phyloP scores from a whole-genome alignment of 2,329 filamentous ascomycete species.

The Colletotrichum paranaense region DNA sequence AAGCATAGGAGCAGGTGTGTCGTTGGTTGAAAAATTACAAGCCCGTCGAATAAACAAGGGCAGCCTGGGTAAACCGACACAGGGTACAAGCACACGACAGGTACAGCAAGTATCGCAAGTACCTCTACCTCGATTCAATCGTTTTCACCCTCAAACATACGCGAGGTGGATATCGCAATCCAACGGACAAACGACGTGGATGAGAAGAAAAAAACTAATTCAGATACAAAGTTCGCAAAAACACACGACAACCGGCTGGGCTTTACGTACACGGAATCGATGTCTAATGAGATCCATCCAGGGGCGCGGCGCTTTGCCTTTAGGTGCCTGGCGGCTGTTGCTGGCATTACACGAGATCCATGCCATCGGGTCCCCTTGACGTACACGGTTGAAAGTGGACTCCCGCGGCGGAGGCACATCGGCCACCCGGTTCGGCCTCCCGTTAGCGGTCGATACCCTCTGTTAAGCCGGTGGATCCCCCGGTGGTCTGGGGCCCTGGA shows the following conservation, averaged over 20 bases:
- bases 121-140: conserved; percentile 20
- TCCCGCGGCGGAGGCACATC: conserved; percentile 29
- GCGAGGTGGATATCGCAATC: conserved; percentile 28
- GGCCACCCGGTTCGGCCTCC: conserved; percentile 35
- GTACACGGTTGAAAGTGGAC: conserved; percentile 35
- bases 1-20: not conserved
- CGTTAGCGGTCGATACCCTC: conserved; percentile 29
- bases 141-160: not conserved
- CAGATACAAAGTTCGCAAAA: conserved; percentile 18
- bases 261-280: conserved; percentile 36
- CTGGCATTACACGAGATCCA: conserved; percentile 31
- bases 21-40: not conserved
- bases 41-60: conserved; percentile 1
- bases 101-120: conserved; percentile 19
- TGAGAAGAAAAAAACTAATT: conserved; percentile 18
- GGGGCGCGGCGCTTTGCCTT: conserved; percentile 34
- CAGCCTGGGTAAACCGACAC: not conserved
- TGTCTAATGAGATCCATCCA: conserved; percentile 38
- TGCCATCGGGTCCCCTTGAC: conserved; percentile 36
- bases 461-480: conserved; percentile 28
- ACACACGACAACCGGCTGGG: conserved; percentile 34
- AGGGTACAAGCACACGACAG: conserved; percentile 9
- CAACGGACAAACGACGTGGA: conserved; percentile 7
- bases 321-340: conserved; percentile 32
- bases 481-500: conserved; percentile 5